Evolutionary conservation across 371 early-diverging fungal species (phyloP), one percentile per base, ranked within the genome.

Genomic region (Aphelidium insulamus): DNA sequence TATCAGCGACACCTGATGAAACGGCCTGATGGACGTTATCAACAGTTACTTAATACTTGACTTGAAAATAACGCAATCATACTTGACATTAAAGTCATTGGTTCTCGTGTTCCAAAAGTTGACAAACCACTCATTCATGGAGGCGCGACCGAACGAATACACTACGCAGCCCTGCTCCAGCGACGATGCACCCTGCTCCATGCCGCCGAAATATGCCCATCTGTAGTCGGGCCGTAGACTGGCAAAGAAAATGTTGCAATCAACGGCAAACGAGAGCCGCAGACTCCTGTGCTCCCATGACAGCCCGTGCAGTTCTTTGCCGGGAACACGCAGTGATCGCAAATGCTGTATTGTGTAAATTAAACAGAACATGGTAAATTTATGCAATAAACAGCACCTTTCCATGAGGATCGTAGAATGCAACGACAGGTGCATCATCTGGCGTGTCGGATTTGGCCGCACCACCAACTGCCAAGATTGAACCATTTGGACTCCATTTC

Each of bases 231-330:
- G n/a, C n/a, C n/a, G n/a, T n/a, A n/a, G n/a, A n/a, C n/a, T 62
- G 11, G 62, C 60, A 41, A 65, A 62, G 46, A 55, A 65, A n/a
- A 65, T 55, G 37, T 55, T 55, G 4, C 55, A 54, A 32, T 65
- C 66, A 21, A 65, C 57, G 0, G 62, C 57, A 2, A 62, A 37
- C 8, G 66, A 58, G 14, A 65, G 45, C 5, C 57, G 39, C n/a
- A 57, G 30, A 2, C 60, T 56, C 19, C 38, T 43, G 28, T 52
- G 36, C 26, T 65, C 66, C 66, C 66, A 65, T 12, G 60, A 52
- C 1, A 65, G 27, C 4, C 52, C 46, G 6, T 46, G 38, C 4
- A 65, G 51, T 26, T 34, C 40, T 40, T 50, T 54, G 7, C 66
- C 66, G 1, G 66, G 66, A 0, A 65, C 59, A 46, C 57, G 62